Evolutionary conservation across 768 basidiomycete genomes (phyloP), one percentile per base, ranked within the genome.

Genomic region (Phylloporus sp.): DNA sequence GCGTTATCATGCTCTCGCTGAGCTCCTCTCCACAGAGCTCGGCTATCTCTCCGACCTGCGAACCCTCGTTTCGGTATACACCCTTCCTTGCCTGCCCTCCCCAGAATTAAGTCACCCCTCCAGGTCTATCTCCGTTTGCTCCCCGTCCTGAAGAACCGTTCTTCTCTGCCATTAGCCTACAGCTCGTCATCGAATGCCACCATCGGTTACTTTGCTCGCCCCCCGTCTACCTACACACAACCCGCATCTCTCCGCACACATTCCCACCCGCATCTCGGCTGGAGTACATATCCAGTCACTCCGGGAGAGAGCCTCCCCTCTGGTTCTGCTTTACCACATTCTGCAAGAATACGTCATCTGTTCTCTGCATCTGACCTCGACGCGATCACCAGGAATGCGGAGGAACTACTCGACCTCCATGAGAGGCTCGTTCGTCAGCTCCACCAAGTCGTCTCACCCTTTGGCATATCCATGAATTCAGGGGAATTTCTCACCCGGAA

Each of bases 11-110:
- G 86, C 90, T 6, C 76, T 97, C 40, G 74, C 81, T 54, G 95
- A 97, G 67, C 71, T 98, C 32, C 74, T 97, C 21, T 73, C 79
- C 47, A 94, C 92, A 1, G 95, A 98, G 70, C 71, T 80, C 17
- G 80, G 81, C 7, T 98, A 97, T 63, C 74, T 92, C 9, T 63
- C 74, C 42, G 91, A 94, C 66, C 67, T 97, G 57, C 78, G 81
- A 50, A 77, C 77, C 9, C 74, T 98, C 35, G 86, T 91, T 46
- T 75, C 77, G 53, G 91, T 90, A 62, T 50, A 77, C 67, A n/a
- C 26, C 1, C 37, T 13, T 49, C 49, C 43, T 40, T 46, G 38
- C 28, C 44, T 9, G 14, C 36, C 42, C 1, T 42, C 18, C 7
- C 40, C 14, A 26, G 27, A 22, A 34, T 55, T 38, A 44, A 26